Evolutionary conservation across 345 rosid species (phyloP).

Genomic region (Gossypium herbaceum): DNA sequence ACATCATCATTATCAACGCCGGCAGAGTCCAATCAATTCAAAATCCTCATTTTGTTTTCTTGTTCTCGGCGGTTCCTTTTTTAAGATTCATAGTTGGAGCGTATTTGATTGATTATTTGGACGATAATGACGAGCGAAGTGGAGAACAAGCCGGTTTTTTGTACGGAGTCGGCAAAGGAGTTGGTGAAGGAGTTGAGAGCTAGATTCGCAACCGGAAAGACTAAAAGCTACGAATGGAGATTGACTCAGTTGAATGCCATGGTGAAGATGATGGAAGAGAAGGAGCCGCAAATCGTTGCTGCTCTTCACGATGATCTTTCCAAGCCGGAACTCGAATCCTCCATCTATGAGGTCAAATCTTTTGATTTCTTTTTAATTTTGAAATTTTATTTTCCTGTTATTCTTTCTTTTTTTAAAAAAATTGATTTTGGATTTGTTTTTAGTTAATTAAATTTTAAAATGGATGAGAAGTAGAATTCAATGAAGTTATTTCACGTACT

Average conservation of each 20-base stretch:
- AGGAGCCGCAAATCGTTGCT: constrained; percentile 60
- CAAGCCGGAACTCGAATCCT: constrained; percentile 76
- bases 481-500: not conserved
- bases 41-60: not conserved
- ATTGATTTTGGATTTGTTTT: not conserved
- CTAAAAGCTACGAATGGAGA: constrained; percentile 78
- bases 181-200: constrained; percentile 51
- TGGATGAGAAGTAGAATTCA: not conserved
- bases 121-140: constrained; percentile 28
- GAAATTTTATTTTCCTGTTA: not conserved
- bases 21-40: not conserved
- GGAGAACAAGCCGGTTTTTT: constrained; percentile 29
- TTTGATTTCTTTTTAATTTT: not conserved
- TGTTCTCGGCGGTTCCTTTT: not conserved
- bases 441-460: not conserved
- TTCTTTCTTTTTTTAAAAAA: not conserved
- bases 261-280: constrained; percentile 47
- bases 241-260: constrained; percentile 57
- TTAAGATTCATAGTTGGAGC: not conserved
- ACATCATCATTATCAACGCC: not conserved
- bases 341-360: constrained; percentile 60
- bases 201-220: constrained; percentile 50
- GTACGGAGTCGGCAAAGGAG: constrained; percentile 39
- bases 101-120: not conserved
- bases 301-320: constrained; percentile 75